A percentile compares a stretch with the other conserved stretches of the same genome.
Evolutionary conservation across 2,329 filamentous ascomycete genomes (phyloP).

Genomic region (Beauveria sp.): DNA sequence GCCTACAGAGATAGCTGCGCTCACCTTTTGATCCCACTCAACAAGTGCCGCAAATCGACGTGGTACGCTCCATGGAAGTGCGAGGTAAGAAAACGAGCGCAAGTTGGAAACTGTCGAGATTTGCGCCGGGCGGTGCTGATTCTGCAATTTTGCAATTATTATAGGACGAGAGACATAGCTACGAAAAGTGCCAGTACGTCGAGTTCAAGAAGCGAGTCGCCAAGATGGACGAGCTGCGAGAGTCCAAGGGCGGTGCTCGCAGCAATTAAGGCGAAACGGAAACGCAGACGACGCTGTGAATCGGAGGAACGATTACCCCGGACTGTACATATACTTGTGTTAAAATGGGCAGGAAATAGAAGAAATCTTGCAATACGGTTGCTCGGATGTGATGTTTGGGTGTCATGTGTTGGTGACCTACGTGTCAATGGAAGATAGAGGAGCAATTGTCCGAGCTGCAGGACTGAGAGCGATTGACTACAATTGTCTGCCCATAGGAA

Average conservation of each 20-base stretch:
- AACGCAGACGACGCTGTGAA: background rate
- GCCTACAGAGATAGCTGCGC: constrained; percentile 95
- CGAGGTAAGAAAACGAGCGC: constrained; percentile 54
- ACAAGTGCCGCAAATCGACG: constrained; percentile 84
- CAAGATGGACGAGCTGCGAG: constrained; percentile 96
- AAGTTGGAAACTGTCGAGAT: background rate
- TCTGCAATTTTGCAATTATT: background rate
- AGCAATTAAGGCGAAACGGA: constrained; percentile 59
- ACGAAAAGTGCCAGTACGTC: constrained; percentile 98
- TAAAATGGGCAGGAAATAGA: constrained; percentile 15
- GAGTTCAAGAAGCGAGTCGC: constrained; percentile 98
- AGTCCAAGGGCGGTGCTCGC: constrained; percentile 72
- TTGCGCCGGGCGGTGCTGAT: background rate
- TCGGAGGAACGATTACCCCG: constrained; percentile 12
- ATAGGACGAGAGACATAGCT: constrained; percentile 91
- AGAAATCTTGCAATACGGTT: constrained; percentile 1
- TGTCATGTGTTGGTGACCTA: constrained; percentile 4
- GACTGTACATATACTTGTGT: constrained; percentile 25
- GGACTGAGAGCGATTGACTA: background rate
- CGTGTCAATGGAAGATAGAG: background rate
- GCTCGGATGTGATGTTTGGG: background rate
- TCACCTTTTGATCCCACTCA: constrained; percentile 87
- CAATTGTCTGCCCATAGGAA: background rate
- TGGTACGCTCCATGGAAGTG: constrained; percentile 99
- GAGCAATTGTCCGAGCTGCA: background rate